phyloP scores from a whole-genome alignment of 2,329 filamentous ascomycete species.

The Chrysoporthe deuterocubensis region DNA sequence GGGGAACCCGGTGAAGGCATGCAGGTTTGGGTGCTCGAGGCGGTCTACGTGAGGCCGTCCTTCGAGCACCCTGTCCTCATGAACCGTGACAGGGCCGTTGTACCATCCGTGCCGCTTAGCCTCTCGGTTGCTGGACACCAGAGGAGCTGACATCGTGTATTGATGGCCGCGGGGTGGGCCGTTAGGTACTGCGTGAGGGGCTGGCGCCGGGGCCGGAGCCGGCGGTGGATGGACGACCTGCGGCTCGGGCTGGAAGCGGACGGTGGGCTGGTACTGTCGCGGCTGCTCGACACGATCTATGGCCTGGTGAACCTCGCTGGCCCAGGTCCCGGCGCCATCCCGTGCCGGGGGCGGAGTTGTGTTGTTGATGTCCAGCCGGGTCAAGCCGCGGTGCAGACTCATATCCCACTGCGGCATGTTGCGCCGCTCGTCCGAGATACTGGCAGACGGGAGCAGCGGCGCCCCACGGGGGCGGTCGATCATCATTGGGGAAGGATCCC shows the following conservation, averaged over 20 bases:
- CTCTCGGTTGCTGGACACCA: conserved; percentile 59
- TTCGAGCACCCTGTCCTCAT: conserved; percentile 44
- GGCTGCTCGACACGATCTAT: conserved; percentile 59
- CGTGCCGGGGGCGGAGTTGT: conserved; percentile 45
- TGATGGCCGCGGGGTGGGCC: conserved; percentile 47
- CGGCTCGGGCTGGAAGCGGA: conserved; percentile 59
- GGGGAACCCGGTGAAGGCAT: conserved; percentile 56
- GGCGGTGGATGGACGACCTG: conserved; percentile 36
- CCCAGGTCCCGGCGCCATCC: conserved; percentile 60
- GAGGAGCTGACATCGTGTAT: conserved; percentile 64
- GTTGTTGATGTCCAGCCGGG: conserved; percentile 65
- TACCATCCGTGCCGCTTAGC: conserved; percentile 75
- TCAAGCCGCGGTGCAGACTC: conserved; percentile 68
- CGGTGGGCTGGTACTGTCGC: conserved; percentile 50
- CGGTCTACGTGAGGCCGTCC: conserved; percentile 53
- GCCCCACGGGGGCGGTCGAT: conserved; percentile 59
- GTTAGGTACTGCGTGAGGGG: conserved; percentile 8
- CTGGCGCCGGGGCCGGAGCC: conserved; percentile 10
- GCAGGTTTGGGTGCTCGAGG: conserved; percentile 62
- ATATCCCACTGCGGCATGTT: conserved; percentile 66
- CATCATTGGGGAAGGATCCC: conserved; percentile 76
- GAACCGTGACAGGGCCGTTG: conserved; percentile 53
- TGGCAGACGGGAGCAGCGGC: conserved; percentile 38
- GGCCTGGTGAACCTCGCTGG: conserved; percentile 58
- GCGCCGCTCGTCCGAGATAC: conserved; percentile 51